Percentiles rank a stretch among this genome's conserved stretches.
These are phyloP conservation scores for Syncephalastrum racemosum DNA, from an alignment of 371 early-diverging fungal species.

Conservation along the genomic window DNA sequence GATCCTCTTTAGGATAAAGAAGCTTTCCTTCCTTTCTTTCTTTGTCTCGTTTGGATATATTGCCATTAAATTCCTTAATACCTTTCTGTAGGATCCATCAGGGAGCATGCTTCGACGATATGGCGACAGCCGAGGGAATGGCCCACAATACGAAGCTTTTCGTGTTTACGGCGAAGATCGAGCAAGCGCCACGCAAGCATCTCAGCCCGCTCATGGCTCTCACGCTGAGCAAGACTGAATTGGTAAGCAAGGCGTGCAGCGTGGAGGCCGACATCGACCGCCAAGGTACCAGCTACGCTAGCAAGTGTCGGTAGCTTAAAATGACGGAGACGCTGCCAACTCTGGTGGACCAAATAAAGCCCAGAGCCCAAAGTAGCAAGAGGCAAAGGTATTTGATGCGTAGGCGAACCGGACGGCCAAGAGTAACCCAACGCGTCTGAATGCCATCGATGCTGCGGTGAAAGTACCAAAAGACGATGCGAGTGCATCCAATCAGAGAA, in stretches of 20 bases:
- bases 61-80: neutral
- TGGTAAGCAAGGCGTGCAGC: slow-evolving; percentile 43
- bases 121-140: slow-evolving; percentile 53
- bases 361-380: slow-evolving; percentile 42
- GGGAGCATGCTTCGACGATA: slow-evolving; percentile 45
- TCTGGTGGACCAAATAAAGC: slow-evolving; percentile 33
- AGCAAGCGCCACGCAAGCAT: slow-evolving; percentile 45
- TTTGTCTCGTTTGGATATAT: neutral
- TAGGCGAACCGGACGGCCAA: slow-evolving; percentile 47
- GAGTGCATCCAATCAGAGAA: slow-evolving; percentile 55
- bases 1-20: neutral
- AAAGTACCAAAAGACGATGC: slow-evolving; percentile 42
- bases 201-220: slow-evolving; percentile 46
- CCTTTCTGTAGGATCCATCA: slow-evolving; percentile 39
- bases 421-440: slow-evolving; percentile 47
- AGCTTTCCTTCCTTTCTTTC: slow-evolving; percentile 1
- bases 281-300: slow-evolving; percentile 36
- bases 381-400: slow-evolving; percentile 37
- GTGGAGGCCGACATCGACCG: slow-evolving; percentile 42
- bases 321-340: slow-evolving; percentile 29
- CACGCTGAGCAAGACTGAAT: slow-evolving; percentile 31
- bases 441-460: slow-evolving; percentile 40
- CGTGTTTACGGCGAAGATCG: slow-evolving; percentile 38
- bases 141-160: slow-evolving; percentile 42
- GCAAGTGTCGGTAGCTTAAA: slow-evolving; percentile 41